Conservation (phyloP, 768 basidiomycete species). For the Kwoniella bestiolae region DNA sequence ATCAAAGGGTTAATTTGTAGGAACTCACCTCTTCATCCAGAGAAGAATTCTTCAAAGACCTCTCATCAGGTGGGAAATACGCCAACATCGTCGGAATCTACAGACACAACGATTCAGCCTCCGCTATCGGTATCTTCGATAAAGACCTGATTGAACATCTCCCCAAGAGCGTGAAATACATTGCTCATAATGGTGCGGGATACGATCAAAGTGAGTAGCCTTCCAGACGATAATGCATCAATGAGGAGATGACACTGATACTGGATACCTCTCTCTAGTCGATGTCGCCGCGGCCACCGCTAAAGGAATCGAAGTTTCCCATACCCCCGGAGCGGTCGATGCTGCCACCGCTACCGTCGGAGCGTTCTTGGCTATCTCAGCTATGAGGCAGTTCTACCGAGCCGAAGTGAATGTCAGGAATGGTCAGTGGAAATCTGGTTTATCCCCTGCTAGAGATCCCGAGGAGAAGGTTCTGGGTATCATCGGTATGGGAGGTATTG, state of each 20-base stretch:
- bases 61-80: conserved; percentile 69
- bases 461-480: conserved; percentile 56
- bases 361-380: conserved; percentile 44
- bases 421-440: conserved; percentile 30
- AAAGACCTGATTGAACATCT: conserved; percentile 66
- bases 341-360: conserved; percentile 72
- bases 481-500: conserved; percentile 59
- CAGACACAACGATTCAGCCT: conserved; percentile 68
- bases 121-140: conserved; percentile 72
- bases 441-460: conserved; percentile 54
- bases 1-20: conserved; percentile 51
- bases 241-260: too few relatives aligned
- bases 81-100: conserved; percentile 74
- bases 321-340: conserved; percentile 87
- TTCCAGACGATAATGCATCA: too few relatives aligned
- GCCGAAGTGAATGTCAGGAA: conserved; percentile 28
- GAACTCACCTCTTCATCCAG: conserved; percentile 67
- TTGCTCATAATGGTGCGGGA: conserved; percentile 32
- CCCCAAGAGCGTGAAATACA: conserved; percentile 26
- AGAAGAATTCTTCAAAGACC: conserved; percentile 69
- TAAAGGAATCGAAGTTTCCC: conserved; percentile 66
- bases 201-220: conserved; percentile 60
- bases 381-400: conserved; percentile 39
- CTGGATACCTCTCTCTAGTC: too few relatives aligned
- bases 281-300: conserved; percentile 74